These are phyloP conservation scores for Danielia reshetovae DNA, from an alignment of 805 yeast species.

Conservation along the genomic window DNA sequence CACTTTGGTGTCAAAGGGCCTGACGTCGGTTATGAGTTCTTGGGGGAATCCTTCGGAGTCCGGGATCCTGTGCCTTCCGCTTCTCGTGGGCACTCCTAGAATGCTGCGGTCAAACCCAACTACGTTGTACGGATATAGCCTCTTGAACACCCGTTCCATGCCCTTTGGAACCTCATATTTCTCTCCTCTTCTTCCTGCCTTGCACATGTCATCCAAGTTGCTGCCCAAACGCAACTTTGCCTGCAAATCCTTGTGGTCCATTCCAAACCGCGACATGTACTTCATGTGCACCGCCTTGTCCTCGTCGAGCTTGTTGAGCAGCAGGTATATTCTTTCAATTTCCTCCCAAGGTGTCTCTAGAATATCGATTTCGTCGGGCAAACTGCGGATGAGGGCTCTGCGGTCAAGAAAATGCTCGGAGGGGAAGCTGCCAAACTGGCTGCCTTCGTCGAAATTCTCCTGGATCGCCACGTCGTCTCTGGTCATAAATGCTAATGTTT, in stretches of 20 bases:
- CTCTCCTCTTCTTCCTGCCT: slow-evolving; percentile 33
- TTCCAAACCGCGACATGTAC: slow-evolving; percentile 29
- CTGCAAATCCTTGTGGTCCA: slow-evolving; percentile 31
- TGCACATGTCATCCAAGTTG: slow-evolving; percentile 35
- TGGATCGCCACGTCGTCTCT: slow-evolving; percentile 35
- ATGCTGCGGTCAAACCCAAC: slow-evolving; percentile 39
- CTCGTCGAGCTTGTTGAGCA: slow-evolving; percentile 29
- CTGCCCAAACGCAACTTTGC: slow-evolving; percentile 27
- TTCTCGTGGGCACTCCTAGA: slow-evolving; percentile 35
- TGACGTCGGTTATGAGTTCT: slow-evolving; percentile 38
- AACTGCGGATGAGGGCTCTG: slow-evolving; percentile 22
- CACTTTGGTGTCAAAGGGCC: slow-evolving; percentile 24
- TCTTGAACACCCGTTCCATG: slow-evolving; percentile 27
- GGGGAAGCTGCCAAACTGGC: slow-evolving; percentile 30
- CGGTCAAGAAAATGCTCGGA: slow-evolving; percentile 36
- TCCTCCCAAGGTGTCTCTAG: slow-evolving; percentile 25
- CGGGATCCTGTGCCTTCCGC: slow-evolving; percentile 20
- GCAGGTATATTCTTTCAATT: slow-evolving; percentile 29
- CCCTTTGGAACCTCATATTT: slow-evolving; percentile 23
- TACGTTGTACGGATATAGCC: slow-evolving; percentile 34
- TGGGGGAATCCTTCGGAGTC: slow-evolving; percentile 23
- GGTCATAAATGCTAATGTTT: slow-evolving; percentile 32
- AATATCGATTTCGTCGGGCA: slow-evolving; percentile 37
- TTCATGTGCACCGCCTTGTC: slow-evolving; percentile 37
- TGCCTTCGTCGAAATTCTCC: slow-evolving; percentile 31